phyloP scores from a whole-genome alignment of 345 rosid genomes.

The Streptanthus diversifolius region DNA sequence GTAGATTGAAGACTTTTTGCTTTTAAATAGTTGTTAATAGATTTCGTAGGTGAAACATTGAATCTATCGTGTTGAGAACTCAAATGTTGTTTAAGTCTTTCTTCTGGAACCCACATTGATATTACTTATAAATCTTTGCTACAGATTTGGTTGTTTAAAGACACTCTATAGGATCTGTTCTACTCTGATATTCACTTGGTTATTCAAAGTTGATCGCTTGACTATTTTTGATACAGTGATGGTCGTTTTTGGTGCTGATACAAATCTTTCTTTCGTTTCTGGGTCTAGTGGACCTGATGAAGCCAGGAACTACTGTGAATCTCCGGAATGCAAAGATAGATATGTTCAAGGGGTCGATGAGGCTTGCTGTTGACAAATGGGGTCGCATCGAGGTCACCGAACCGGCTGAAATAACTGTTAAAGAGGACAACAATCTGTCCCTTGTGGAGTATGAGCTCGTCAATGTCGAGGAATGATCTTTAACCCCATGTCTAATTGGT shows the following conservation, averaged over 20 bases:
- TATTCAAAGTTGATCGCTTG: neutral
- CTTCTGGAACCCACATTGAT: neutral
- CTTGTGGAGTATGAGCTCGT: conserved; percentile 56
- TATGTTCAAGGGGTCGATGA: conserved; percentile 55
- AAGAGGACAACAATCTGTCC: conserved; percentile 45
- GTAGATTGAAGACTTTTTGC: neutral
- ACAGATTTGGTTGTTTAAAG: neutral
- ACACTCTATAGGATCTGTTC: neutral
- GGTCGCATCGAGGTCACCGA: conserved; percentile 46
- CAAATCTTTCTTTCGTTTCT: neutral
- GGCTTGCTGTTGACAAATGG: conserved; percentile 62
- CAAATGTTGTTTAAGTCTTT: neutral
- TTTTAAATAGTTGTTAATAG: neutral
- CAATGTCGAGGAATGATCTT: conserved; percentile 46
- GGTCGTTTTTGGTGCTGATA: neutral
- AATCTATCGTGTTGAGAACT: neutral
- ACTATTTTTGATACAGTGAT: neutral
- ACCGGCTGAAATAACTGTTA: conserved; percentile 38
- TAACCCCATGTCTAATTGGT: neutral
- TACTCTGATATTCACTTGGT: neutral
- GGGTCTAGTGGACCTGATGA: conserved; percentile 46
- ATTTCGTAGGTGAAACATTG: neutral
- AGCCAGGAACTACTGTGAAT: conserved; percentile 43
- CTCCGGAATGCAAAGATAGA: conserved; percentile 55
- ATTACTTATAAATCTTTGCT: neutral